A percentile compares a stretch with the other conserved stretches of the same genome.
Conservation (phyloP, 2,329 filamentous ascomycete genomes). For the Paraphoma sp. region DNA sequence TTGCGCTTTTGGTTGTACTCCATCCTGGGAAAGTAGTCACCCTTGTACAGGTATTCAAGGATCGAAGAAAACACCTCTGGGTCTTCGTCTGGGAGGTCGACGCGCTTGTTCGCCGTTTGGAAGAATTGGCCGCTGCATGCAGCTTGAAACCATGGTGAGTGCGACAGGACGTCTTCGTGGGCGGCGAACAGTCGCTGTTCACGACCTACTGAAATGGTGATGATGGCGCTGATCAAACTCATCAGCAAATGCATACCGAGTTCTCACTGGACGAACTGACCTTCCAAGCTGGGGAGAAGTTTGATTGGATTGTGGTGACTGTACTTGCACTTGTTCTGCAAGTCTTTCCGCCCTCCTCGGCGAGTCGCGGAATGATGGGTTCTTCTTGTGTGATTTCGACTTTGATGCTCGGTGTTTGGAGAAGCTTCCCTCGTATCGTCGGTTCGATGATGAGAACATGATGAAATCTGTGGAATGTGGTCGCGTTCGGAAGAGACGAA, state of each 20-base stretch:
- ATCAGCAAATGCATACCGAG: constrained; percentile 19
- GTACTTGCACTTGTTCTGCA: constrained; percentile 41
- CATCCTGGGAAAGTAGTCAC: constrained; percentile 87
- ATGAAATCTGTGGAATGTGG: constrained; percentile 20
- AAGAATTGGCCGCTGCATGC: constrained; percentile 69
- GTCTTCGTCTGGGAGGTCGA: constrained; percentile 83
- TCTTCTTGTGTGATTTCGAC: constrained; percentile 47
- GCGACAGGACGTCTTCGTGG: constrained; percentile 82
- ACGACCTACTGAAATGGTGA: constrained; percentile 80
- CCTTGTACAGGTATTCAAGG: constrained; percentile 91
- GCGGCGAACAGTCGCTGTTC: constrained; percentile 89
- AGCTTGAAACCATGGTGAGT: constrained; percentile 79
- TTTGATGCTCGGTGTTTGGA: constrained; percentile 49
- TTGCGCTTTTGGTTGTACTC: constrained; percentile 81
- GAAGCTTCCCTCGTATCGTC: constrained; percentile 44
- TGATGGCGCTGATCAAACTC: constrained; percentile 59
- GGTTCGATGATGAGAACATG: constrained; percentile 47
- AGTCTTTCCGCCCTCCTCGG: constrained; percentile 43
- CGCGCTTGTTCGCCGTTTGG: constrained; percentile 68
- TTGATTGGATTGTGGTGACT: constrained; percentile 44
- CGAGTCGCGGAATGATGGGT: constrained; percentile 46
- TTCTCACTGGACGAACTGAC: constrained; percentile 26
- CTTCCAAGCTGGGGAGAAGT: constrained; percentile 45
- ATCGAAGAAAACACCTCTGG: constrained; percentile 90
- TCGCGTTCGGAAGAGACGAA: constrained; percentile 9